These are phyloP conservation scores for Protomyces pachydermus DNA, from an alignment of 1,139 yeast genomes.

Conservation along the genomic window DNA sequence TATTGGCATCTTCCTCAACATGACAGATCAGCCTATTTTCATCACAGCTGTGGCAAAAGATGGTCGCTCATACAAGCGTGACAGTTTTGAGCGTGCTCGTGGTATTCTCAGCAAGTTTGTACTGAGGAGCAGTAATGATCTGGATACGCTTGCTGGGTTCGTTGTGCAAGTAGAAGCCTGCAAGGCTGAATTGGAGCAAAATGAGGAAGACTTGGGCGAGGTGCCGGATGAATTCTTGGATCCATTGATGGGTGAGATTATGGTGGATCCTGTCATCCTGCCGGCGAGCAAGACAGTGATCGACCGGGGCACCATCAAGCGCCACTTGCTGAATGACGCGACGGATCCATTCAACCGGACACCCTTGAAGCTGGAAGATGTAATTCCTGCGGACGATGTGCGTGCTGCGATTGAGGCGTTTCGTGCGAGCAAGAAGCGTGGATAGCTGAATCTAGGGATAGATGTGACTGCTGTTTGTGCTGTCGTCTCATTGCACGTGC, in stretches of 20 bases:
- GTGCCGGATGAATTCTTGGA: constrained; percentile 95
- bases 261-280: constrained; percentile 91
- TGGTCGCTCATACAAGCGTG: constrained; percentile 72
- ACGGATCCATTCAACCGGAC: constrained; percentile 96
- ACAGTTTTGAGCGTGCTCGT: constrained; percentile 65
- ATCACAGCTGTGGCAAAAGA: constrained; percentile 80
- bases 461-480: too few species aligned
- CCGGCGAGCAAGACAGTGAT: constrained; percentile 81
- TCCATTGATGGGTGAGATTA: constrained; percentile 89
- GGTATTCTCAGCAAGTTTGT: constrained; percentile 56
- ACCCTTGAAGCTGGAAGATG: constrained; percentile 86
- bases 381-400: constrained; percentile 47
- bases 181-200: constrained; percentile 43
- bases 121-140: constrained; percentile 52
- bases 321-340: constrained; percentile 87
- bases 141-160: constrained; percentile 52
- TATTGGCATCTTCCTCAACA: constrained; percentile 68
- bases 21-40: constrained; percentile 61
- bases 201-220: constrained; percentile 78
- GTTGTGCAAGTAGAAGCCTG: constrained; percentile 60
- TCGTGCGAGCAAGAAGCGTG: constrained; percentile 19
- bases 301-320: constrained; percentile 86
- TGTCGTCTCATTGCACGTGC: too few species aligned
- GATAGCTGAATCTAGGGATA: background rate
- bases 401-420: constrained; percentile 24